Evolutionary conservation across 345 rosid genomes (phyloP).

Genomic region (Aquilaria malaccensis): DNA sequence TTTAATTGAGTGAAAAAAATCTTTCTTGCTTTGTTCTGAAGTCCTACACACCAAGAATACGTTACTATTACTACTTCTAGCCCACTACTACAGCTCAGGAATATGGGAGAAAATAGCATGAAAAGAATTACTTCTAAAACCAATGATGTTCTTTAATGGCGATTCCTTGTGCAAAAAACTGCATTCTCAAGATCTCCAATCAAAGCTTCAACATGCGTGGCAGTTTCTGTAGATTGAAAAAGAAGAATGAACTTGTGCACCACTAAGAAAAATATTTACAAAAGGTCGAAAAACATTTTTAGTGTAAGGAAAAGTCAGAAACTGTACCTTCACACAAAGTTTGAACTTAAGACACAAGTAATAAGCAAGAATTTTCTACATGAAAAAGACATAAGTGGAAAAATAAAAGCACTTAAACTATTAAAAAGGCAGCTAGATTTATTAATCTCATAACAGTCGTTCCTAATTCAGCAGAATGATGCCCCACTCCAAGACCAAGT

Average conservation of each 20-base stretch:
- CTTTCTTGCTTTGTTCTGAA: constrained; percentile 38
- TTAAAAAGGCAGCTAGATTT: not conserved
- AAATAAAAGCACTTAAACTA: not conserved
- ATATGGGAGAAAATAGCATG: constrained; percentile 7
- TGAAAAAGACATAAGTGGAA: not conserved
- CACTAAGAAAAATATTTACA: not conserved
- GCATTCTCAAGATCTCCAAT: constrained; percentile 87
- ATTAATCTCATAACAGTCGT: not conserved
- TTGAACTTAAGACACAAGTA: not conserved
- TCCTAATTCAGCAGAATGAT: no score
- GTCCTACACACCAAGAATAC: constrained; percentile 37
- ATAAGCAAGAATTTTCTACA: not conserved
- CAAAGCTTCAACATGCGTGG: constrained; percentile 57
- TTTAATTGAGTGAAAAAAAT: constrained; percentile 35
- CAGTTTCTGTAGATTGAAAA: constrained; percentile 39
- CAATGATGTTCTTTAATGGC: constrained; percentile 16
- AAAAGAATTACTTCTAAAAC: constrained; percentile 21
- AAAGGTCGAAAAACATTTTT: constrained; percentile 1
- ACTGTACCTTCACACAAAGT: not conserved
- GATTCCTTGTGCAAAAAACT: constrained; percentile 32
- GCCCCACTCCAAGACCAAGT: no score
- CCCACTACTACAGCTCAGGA: constrained; percentile 4
- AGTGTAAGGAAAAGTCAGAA: no score
- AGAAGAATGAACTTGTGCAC: constrained; percentile 4
- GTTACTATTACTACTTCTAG: not conserved